A percentile compares a stretch with the other conserved stretches of the same genome.
phyloP scores from a whole-genome alignment of 345 rosid species.

The Cardamine resedifolia region DNA sequence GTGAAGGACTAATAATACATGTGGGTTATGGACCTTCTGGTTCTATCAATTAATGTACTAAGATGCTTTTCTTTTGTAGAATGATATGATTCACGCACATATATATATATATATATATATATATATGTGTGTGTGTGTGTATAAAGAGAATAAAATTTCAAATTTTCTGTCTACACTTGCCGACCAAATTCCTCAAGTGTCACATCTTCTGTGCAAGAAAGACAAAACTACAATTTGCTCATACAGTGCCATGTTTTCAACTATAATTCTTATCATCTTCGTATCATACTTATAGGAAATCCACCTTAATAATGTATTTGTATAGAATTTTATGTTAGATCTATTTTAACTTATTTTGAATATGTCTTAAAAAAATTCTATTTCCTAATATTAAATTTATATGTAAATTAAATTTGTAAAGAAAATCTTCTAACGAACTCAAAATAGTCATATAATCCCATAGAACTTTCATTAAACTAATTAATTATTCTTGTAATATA shows the following conservation, averaged over 20 bases:
- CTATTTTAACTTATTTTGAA: not conserved
- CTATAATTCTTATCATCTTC: not conserved
- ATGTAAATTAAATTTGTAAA: not conserved
- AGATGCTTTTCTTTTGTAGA: not conserved
- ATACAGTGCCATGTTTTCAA: not conserved
- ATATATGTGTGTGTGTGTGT: not conserved
- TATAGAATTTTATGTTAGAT: not conserved
- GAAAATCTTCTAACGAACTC: not conserved
- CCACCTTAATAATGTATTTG: not conserved
- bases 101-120: not conserved
- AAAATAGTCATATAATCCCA: not conserved
- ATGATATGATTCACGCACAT: not conserved
- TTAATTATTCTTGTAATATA: not conserved
- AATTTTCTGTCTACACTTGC: slow-evolving; percentile 8
- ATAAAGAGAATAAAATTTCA: not conserved
- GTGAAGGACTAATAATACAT: not conserved
- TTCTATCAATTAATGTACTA: not conserved
- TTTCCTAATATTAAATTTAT: not conserved
- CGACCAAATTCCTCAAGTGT: slow-evolving; percentile 34
- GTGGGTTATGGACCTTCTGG: not conserved
- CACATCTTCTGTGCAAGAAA: slow-evolving; percentile 29
- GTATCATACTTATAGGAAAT: not conserved
- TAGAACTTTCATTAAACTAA: not conserved
- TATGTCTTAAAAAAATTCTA: not conserved
- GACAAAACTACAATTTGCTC: slow-evolving; percentile 22